phyloP scores from a whole-genome alignment of 2,329 filamentous ascomycete species.

The Tricladium varicosporioides region DNA sequence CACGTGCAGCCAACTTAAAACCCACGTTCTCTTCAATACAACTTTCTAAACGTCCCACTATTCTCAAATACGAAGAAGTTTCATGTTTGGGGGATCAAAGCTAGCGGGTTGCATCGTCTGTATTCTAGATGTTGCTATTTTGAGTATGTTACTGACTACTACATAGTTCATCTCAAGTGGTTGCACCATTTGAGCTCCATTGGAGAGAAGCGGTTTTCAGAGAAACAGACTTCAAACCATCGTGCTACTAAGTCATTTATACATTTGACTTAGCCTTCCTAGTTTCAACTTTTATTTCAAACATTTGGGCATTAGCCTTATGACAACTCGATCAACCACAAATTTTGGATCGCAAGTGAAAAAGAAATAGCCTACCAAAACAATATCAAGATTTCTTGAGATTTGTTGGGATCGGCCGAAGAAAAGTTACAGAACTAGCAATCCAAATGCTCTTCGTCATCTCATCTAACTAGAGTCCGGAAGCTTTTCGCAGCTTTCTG shows the following conservation, averaged over 20 bases:
- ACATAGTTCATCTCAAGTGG: too few species aligned
- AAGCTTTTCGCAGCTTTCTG: background rate
- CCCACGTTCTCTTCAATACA: background rate
- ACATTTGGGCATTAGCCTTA: background rate
- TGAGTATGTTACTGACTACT: too few species aligned
- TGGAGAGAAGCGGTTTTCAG: too few species aligned
- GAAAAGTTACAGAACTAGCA: background rate
- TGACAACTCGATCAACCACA: background rate
- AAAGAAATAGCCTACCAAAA: background rate
- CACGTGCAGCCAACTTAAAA: slow-evolving; percentile 2
- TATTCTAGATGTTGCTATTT: too few species aligned
- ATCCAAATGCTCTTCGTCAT: too few species aligned
- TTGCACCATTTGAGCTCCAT: too few species aligned
- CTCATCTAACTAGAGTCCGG: background rate
- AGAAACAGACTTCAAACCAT: too few species aligned
- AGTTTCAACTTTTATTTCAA: too few species aligned
- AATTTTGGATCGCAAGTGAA: slow-evolving; percentile 8
- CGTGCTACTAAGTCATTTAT: too few species aligned
- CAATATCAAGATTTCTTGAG: slow-evolving; percentile 3
- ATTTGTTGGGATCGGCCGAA: slow-evolving; percentile 5
- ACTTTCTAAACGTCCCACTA: background rate
- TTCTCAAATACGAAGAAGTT: background rate
- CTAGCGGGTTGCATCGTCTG: too few species aligned
- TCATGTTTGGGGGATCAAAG: too few species aligned
- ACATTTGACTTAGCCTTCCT: too few species aligned